Percentiles rank a stretch among this genome's conserved stretches.
Conservation (phyloP, 352 stramenopile genomes). For the Pythium rhizo-oryzae region DNA sequence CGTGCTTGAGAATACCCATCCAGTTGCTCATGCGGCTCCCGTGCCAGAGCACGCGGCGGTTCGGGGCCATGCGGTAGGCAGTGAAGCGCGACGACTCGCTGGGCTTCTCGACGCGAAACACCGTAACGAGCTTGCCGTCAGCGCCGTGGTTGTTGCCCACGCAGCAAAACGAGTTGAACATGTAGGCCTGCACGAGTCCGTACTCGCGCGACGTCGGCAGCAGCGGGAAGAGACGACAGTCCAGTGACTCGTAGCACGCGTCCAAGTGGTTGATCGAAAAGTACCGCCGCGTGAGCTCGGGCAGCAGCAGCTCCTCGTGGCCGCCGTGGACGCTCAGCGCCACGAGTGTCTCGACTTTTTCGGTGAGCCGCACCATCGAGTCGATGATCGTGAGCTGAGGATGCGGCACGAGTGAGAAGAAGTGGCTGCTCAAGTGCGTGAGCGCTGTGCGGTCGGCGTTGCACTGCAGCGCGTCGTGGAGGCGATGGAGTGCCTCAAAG, state of each 20-base stretch:
- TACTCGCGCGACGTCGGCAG: conserved; percentile 48
- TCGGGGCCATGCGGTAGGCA: conserved; percentile 47
- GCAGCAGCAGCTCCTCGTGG: conserved; percentile 33
- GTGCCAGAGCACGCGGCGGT: conserved; percentile 85
- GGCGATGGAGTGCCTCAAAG: conserved; percentile 63
- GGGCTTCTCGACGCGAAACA: conserved; percentile 65
- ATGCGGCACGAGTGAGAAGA: conserved; percentile 71
- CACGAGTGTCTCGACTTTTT: conserved; percentile 62
- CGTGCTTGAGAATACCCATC: conserved; percentile 79
- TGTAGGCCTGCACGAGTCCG: conserved; percentile 63
- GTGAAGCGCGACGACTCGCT: conserved; percentile 55
- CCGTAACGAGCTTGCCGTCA: conserved; percentile 51
- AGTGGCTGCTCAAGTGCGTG: conserved; percentile 58
- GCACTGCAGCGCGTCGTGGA: conserved; percentile 57
- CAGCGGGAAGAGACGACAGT: conserved; percentile 53
- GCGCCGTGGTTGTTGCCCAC: conserved; percentile 41
- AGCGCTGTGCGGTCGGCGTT: conserved; percentile 41
- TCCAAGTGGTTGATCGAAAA: conserved; percentile 61
- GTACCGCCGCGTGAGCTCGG: conserved; percentile 43
- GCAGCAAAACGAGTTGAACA: conserved; percentile 75
- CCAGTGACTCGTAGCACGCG: conserved; percentile 56
- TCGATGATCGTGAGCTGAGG: conserved; percentile 57
- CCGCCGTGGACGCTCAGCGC: conserved; percentile 49
- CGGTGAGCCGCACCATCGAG: conserved; percentile 67
- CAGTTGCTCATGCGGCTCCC: conserved; percentile 86